Evolutionary conservation across 83 land plant genomes (phyloP).

Genomic region (Picea mariana): DNA sequence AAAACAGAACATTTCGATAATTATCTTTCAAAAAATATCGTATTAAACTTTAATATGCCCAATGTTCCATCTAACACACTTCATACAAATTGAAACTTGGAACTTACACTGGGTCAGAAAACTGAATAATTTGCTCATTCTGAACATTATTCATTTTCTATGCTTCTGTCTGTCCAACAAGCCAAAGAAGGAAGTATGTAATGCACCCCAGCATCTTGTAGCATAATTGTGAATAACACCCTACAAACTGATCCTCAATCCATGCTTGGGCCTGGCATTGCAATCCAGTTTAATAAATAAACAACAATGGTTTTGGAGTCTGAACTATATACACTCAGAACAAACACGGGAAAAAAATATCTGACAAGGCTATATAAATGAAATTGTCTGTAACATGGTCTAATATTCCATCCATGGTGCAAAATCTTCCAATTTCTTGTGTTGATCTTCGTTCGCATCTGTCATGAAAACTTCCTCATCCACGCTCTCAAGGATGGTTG

Average conservation of each 20-base stretch:
- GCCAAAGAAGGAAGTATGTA: too few species aligned
- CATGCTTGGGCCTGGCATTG: constrained; percentile 9
- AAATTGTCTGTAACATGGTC: background rate
- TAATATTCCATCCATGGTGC: constrained; percentile 16
- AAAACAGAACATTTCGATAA: too few species aligned
- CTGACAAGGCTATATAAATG: background rate
- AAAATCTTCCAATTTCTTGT: background rate
- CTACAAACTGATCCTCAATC: background rate
- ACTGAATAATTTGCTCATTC: too few species aligned
- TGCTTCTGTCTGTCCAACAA: too few species aligned
- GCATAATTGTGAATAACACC: background rate
- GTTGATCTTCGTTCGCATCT: background rate
- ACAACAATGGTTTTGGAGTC: background rate
- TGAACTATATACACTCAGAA: background rate
- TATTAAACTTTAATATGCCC: too few species aligned
- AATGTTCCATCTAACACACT: too few species aligned
- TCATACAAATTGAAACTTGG: too few species aligned
- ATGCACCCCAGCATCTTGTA: too few species aligned
- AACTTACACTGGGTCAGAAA: too few species aligned
- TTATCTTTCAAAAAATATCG: too few species aligned
- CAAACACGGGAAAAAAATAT: background rate
- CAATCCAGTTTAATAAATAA: background rate
- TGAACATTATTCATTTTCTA: too few species aligned
- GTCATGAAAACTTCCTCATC: constrained; percentile 9
- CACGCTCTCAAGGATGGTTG: background rate